Evolutionary conservation across 2,329 filamentous ascomycete genomes (phyloP).

Genomic region (Mollisia scopiformis): DNA sequence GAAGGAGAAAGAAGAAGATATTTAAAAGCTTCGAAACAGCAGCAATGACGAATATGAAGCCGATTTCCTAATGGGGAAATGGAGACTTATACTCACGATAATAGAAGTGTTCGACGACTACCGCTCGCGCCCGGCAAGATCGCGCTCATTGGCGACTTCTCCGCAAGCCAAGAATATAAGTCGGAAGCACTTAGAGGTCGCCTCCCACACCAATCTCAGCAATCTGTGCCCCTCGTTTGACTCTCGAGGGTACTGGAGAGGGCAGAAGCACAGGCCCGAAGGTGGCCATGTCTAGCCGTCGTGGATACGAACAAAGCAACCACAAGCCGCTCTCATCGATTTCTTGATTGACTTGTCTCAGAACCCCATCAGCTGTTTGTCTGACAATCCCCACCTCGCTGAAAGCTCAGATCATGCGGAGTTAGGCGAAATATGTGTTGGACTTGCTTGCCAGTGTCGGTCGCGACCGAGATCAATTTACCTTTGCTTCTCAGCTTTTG

Average conservation of each 20-base stretch:
- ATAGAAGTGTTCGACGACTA: slow-evolving; percentile 11
- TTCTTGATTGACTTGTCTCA: not conserved
- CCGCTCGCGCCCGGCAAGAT: slow-evolving; percentile 7
- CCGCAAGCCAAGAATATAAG: slow-evolving; percentile 20
- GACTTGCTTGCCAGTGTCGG: slow-evolving; percentile 8
- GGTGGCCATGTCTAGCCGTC: slow-evolving; percentile 13
- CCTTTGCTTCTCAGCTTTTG: slow-evolving; percentile 1
- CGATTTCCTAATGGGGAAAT: slow-evolving; percentile 26
- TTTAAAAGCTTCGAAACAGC: slow-evolving; percentile 2
- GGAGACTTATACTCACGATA: slow-evolving; percentile 22
- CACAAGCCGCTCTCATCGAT: not conserved
- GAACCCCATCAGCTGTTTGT: slow-evolving; percentile 14
- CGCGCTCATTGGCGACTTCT: slow-evolving; percentile 8
- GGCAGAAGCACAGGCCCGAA: slow-evolving; percentile 10
- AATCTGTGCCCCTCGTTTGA: slow-evolving; percentile 7
- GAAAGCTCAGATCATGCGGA: not conserved
- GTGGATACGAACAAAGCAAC: slow-evolving; percentile 4
- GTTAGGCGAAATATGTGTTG: not conserved
- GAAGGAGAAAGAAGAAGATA: slow-evolving; percentile 17
- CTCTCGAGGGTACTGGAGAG: slow-evolving; percentile 3
- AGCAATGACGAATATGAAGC: slow-evolving; percentile 18
- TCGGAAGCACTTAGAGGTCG: slow-evolving; percentile 15
- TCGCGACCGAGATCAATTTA: slow-evolving; percentile 13
- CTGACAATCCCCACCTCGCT: slow-evolving; percentile 2
- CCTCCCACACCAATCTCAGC: not conserved